Conservation (phyloP, 768 basidiomycete species). For the Cystobasidiopsis lactophilus region DNA sequence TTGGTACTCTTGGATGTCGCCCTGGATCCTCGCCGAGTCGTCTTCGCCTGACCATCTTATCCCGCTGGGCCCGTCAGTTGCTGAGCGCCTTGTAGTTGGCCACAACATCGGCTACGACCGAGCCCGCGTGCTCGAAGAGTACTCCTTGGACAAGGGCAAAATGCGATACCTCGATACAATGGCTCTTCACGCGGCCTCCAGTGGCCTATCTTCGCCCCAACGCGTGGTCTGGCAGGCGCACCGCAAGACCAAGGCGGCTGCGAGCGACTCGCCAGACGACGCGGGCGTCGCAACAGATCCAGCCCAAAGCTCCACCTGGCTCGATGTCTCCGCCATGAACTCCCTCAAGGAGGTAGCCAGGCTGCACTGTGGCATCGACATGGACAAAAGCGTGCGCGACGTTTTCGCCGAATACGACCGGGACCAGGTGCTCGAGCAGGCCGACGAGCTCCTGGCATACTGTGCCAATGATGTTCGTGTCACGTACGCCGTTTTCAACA, state of each 20-base stretch:
- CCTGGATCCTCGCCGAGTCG: slow-evolving; percentile 55
- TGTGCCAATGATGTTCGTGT: slow-evolving; percentile 65
- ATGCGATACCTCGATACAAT: slow-evolving; percentile 85
- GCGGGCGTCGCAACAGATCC: slow-evolving; percentile 26
- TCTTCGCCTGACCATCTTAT: slow-evolving; percentile 43
- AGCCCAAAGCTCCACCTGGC: slow-evolving; percentile 43
- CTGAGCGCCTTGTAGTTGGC: slow-evolving; percentile 47
- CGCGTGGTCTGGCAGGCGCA: slow-evolving; percentile 79
- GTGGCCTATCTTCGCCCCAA: slow-evolving; percentile 84
- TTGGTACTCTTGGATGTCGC: slow-evolving; percentile 94
- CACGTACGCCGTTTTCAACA: slow-evolving; percentile 57
- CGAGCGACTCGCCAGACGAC: slow-evolving; percentile 17
- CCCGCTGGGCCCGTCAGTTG: slow-evolving; percentile 34
- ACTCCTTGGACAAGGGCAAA: slow-evolving; percentile 39
- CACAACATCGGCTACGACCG: slow-evolving; percentile 94
- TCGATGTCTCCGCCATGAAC: slow-evolving; percentile 76
- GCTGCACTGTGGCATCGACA: slow-evolving; percentile 57
- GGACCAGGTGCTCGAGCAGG: slow-evolving; percentile 30
- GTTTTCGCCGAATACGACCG: slow-evolving; percentile 37
- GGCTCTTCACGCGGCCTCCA: slow-evolving; percentile 77
- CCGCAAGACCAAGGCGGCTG: slow-evolving; percentile 37
- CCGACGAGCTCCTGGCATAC: slow-evolving; percentile 39
- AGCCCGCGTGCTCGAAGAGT: slow-evolving; percentile 61
- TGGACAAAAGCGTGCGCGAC: slow-evolving; percentile 56
- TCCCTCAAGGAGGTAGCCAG: slow-evolving; percentile 78